Conservation (phyloP, 2,329 filamentous ascomycete species). For the Metarhizium rileyi region DNA sequence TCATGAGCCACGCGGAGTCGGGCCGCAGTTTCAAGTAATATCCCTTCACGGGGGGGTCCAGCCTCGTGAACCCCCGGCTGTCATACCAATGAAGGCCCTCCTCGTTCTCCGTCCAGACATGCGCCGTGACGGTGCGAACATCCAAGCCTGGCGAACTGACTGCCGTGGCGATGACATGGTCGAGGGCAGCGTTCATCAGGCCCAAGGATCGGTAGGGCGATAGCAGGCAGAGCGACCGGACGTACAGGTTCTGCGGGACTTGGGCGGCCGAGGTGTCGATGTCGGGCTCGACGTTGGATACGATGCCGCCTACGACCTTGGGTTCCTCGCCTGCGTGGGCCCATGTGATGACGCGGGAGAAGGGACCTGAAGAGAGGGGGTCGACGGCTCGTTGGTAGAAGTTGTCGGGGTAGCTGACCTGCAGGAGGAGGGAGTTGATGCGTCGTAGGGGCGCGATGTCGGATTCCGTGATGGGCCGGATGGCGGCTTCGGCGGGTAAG, state of each 20-base stretch:
- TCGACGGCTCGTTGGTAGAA: constrained; percentile 51
- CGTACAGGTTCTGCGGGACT: constrained; percentile 43
- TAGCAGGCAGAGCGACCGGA: constrained; percentile 53
- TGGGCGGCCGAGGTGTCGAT: neutral
- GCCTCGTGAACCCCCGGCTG: constrained; percentile 43
- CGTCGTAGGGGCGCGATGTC: constrained; percentile 51
- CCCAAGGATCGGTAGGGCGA: constrained; percentile 54
- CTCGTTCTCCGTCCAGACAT: constrained; percentile 59
- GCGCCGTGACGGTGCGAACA: constrained; percentile 44
- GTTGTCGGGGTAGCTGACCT: constrained; percentile 52
- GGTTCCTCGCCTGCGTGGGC: constrained; percentile 29
- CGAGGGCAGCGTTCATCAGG: constrained; percentile 46
- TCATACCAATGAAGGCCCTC: constrained; percentile 55
- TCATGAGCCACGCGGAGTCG: constrained; percentile 51
- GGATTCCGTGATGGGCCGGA: constrained; percentile 37
- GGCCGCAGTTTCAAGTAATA: constrained; percentile 57
- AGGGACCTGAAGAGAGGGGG: constrained; percentile 37
- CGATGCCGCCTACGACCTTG: constrained; percentile 51
- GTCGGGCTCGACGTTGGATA: constrained; percentile 48
- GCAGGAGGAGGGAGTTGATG: constrained; percentile 56
- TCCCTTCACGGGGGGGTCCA: constrained; percentile 36
- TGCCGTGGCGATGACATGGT: constrained; percentile 36
- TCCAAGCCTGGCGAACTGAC: constrained; percentile 25
- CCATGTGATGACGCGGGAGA: constrained; percentile 53
- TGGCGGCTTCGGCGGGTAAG: constrained; percentile 39